Evolutionary conservation across 176 grass and related monocot genomes (phyloP).

Genomic region (Paspalum vaginatum): DNA sequence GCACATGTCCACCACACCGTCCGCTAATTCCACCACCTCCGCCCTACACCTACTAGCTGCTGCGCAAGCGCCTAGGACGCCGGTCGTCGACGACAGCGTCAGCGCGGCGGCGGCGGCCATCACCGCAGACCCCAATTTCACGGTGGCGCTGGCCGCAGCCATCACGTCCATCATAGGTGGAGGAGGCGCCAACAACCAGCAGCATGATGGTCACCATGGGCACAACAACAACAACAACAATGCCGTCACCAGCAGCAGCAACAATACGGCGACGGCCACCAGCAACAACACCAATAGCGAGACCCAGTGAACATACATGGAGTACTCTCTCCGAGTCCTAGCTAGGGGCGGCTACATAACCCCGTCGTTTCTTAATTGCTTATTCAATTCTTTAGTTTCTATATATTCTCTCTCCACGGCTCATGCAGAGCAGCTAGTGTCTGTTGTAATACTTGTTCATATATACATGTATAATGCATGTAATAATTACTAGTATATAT

Average conservation of each 20-base stretch:
- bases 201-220: neutral
- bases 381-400: too few relatives aligned
- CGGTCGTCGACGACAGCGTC: slow-evolving; percentile 45
- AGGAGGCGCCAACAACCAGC: slow-evolving; percentile 14
- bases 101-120: slow-evolving; percentile 81
- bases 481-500: too few relatives aligned
- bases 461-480: too few relatives aligned
- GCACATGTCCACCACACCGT: slow-evolving; percentile 48
- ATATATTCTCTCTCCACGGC: too few relatives aligned
- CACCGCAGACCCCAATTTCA: slow-evolving; percentile 83
- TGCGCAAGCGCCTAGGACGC: too few relatives aligned
- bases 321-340: too few relatives aligned
- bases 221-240: slow-evolving; percentile 40
- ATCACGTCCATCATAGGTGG: slow-evolving; percentile 84
- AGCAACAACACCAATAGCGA: slow-evolving; percentile 58
- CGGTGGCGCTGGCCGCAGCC: slow-evolving; percentile 77
- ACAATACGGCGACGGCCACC: slow-evolving; percentile 28
- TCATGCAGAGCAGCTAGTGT: too few relatives aligned
- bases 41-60: too few relatives aligned
- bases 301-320: slow-evolving; percentile 46
- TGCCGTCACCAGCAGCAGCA: slow-evolving; percentile 31
- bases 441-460: too few relatives aligned
- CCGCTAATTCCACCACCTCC: too few relatives aligned
- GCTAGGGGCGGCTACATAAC: too few relatives aligned
- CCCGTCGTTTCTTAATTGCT: too few relatives aligned